Percentiles rank a stretch among this genome's conserved stretches.
phyloP scores from a whole-genome alignment of 768 basidiomycete genomes.

The Rhizopogon rudus region DNA sequence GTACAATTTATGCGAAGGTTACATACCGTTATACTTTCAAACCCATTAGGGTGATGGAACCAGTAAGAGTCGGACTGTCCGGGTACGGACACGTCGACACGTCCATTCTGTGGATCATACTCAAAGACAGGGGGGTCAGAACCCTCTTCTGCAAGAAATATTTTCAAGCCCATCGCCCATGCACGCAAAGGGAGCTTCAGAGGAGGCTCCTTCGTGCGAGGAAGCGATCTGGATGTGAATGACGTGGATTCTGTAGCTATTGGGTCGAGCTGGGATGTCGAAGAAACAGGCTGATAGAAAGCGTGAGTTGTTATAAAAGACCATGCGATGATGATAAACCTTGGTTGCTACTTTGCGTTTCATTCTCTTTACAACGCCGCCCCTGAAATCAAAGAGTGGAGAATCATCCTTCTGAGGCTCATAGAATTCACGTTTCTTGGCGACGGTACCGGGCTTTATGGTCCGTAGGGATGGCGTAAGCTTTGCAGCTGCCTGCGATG shows the following conservation, averaged over 20 bases:
- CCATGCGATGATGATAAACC: background rate
- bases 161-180: conserved; percentile 22
- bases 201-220: conserved; percentile 1
- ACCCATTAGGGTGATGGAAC: background rate
- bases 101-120: background rate
- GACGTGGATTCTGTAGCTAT: conserved; percentile 25
- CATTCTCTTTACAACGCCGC: conserved; percentile 12
- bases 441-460: conserved; percentile 12
- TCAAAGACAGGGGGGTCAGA: background rate
- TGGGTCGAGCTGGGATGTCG: conserved; percentile 6
- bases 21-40: background rate
- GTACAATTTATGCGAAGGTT: background rate
- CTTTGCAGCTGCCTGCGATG: background rate
- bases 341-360: conserved; percentile 20
- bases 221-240: conserved; percentile 5
- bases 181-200: conserved; percentile 18
- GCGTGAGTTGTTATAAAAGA: background rate
- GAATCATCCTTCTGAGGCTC: conserved; percentile 3
- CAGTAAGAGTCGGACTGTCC: background rate
- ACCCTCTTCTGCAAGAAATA: background rate
- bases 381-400: too few species aligned
- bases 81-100: background rate
- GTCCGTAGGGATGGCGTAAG: background rate
- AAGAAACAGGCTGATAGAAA: background rate
- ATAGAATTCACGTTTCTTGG: background rate